A percentile compares a stretch with the other conserved stretches of the same genome.
Conservation (phyloP, 257 asterid genomes). For the Asclepias syriaca region DNA sequence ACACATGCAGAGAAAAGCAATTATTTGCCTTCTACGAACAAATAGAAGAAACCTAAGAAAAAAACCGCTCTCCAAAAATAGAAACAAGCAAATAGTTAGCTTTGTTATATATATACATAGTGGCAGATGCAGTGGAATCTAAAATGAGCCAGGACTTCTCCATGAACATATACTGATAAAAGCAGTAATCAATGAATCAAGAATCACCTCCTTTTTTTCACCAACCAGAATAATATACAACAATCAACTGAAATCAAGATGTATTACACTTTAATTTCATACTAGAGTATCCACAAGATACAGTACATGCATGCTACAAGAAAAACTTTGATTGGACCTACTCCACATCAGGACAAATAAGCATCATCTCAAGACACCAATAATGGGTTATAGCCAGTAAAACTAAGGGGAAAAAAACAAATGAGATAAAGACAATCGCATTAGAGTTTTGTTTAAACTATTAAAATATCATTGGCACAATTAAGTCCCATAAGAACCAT, state of each 20-base stretch:
- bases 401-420: background rate
- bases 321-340: background rate
- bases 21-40: background rate
- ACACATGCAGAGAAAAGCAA: background rate
- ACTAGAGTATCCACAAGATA: background rate
- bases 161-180: background rate
- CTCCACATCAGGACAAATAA: background rate
- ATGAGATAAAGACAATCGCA: background rate
- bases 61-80: background rate
- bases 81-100: background rate
- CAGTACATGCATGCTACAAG: background rate
- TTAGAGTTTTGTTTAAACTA: background rate
- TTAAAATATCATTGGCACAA: background rate
- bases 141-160: background rate
- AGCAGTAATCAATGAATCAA: background rate
- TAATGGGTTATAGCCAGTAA: background rate
- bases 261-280: background rate
- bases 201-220: background rate
- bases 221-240: background rate
- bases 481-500: background rate
- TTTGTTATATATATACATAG: background rate
- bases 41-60: background rate
- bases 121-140: background rate
- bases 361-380: background rate
- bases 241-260: background rate